Evolutionary conservation across 331 rosid species (phyloP), one percentile per base, ranked within the genome.

Genomic region (Stylosanthes scabra): DNA sequence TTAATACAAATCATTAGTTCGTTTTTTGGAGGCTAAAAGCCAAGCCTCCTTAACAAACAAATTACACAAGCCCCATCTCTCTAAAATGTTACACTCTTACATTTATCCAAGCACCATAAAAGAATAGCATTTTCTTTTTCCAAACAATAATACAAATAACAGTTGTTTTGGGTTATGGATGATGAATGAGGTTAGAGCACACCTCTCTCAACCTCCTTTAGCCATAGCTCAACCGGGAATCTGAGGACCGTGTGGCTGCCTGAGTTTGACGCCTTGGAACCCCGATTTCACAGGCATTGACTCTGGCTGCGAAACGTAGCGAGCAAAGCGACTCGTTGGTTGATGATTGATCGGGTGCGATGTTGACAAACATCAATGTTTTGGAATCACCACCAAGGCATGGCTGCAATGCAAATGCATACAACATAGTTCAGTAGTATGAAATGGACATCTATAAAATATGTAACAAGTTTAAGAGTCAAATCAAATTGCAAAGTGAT

Each of bases 351-450:
- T 91, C 97, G 1, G 97, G 99, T 12, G 99, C 90, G 47, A 94
- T 75, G 79, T 94, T 94, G 25, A 90, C 99, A 71, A 94, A 83
- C 99, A 94, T 94, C 70, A 95, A 80, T 2, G 97, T 95, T 80
- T 95, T 95, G 3, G 99, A 95, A 50, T 95, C 97, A 42, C 99
- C 97, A 31, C 96, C 99, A 4, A 95, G 84, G 79, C 97, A 95
- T 45, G 97, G 99, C 99, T 95, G 97, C 73, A 15, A 66, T 56
- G 54, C 46, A 58, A 27, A 66, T 51, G 57, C 42, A 58, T 45
- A 27, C 6, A 73, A 81, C 31, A 63, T 62, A 12, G 8, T 47
- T 11, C 7, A 37, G 20, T n/a, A 47, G 52, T 66, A 72, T 11
- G 14, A 12, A 10, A 39, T 51, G 28, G 15, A 59, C 6, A 46